Evolutionary conservation across 2,329 filamentous ascomycete species (phyloP).

Genomic region (Aspergillus sp.): DNA sequence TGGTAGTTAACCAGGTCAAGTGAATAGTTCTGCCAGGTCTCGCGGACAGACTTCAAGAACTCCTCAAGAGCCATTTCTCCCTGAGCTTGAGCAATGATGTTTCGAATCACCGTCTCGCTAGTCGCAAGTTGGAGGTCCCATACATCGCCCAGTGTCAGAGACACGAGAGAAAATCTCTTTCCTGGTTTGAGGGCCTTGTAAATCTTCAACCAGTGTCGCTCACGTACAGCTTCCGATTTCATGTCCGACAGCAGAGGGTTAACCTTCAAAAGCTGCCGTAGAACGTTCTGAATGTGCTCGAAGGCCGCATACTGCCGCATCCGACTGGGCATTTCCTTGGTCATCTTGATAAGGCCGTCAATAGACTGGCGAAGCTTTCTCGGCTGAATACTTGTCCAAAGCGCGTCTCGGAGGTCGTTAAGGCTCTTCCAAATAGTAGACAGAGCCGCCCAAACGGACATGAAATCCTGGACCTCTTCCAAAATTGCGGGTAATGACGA

Average conservation of each 20-base stretch:
- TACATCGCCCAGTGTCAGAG: slow-evolving; percentile 95
- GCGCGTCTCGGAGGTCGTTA: slow-evolving; percentile 85
- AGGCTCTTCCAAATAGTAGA: slow-evolving; percentile 96
- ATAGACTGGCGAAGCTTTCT: slow-evolving; percentile 87
- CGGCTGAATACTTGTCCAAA: slow-evolving; percentile 95
- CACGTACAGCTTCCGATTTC: slow-evolving; percentile 93
- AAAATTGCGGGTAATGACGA: slow-evolving; percentile 80
- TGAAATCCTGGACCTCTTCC: slow-evolving; percentile 97
- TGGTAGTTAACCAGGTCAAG: slow-evolving; percentile 96
- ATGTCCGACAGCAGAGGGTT: slow-evolving; percentile 85
- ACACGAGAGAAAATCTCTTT: slow-evolving; percentile 89
- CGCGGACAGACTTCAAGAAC: slow-evolving; percentile 92
- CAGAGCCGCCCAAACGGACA: slow-evolving; percentile 94
- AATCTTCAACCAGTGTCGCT: slow-evolving; percentile 96
- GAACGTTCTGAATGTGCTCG: slow-evolving; percentile 90
- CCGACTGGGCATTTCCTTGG: slow-evolving; percentile 97
- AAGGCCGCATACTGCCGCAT: slow-evolving; percentile 99
- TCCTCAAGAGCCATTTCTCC: slow-evolving; percentile 98
- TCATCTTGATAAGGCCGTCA: slow-evolving; percentile 93
- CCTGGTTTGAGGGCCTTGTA: slow-evolving; percentile 93
- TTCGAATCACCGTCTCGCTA: slow-evolving; percentile 82
- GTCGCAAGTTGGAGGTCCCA: slow-evolving; percentile 93
- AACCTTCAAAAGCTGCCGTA: slow-evolving; percentile 85
- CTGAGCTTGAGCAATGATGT: slow-evolving; percentile 93
- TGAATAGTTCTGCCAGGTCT: slow-evolving; percentile 94